These are phyloP conservation scores for Pseudocercospora fuligena DNA, from an alignment of 2,329 filamentous ascomycete species.

Conservation along the genomic window DNA sequence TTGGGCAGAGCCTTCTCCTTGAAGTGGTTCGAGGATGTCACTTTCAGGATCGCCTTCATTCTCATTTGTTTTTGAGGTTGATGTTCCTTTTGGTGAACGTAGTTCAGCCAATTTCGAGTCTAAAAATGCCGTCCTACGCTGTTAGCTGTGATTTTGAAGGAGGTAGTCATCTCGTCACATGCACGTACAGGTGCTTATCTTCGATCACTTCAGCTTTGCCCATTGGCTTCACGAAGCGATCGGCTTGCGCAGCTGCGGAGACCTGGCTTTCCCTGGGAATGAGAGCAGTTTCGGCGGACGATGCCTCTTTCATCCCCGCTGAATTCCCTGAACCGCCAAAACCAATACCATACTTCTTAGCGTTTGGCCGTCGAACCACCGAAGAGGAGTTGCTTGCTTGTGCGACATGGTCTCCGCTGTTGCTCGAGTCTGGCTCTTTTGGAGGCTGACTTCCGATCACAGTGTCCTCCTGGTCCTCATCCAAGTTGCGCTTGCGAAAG, in stretches of 20 bases:
- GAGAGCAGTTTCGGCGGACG: constrained; percentile 15
- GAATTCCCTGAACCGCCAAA: constrained; percentile 30
- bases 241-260: constrained; percentile 42
- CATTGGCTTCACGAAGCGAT: constrained; percentile 74
- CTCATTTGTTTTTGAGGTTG: no score
- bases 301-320: neutral
- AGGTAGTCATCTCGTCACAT: constrained; percentile 10
- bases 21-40: neutral
- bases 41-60: neutral
- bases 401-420: neutral
- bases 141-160: constrained; percentile 60
- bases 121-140: constrained; percentile 81
- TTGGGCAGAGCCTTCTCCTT: neutral
- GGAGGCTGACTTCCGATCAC: neutral
- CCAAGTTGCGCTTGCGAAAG: constrained; percentile 50
- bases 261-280: constrained; percentile 23
- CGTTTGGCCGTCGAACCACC: constrained; percentile 22
- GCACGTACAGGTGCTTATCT: constrained; percentile 79
- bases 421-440: neutral
- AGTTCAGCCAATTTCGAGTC: constrained; percentile 74
- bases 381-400: neutral
- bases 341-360: constrained; percentile 37
- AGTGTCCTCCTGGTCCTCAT: constrained; percentile 30
- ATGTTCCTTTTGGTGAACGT: constrained; percentile 22
- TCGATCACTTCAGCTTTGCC: constrained; percentile 66